Conservation (phyloP, 495 filamentous ascomycete genomes). For the Podospora comata region DNA sequence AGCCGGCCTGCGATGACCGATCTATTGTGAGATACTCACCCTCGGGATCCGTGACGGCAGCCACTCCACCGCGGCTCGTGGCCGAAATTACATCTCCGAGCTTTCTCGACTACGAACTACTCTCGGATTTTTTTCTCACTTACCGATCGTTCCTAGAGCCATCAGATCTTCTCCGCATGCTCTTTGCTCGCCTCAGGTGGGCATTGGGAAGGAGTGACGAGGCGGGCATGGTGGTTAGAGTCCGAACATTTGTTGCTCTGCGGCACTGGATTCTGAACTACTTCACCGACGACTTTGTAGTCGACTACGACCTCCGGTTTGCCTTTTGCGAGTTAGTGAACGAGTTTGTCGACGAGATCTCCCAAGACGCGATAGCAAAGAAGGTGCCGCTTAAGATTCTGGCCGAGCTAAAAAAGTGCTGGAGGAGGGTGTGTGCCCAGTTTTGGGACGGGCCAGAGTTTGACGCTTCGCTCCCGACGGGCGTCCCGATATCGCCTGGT, state of each 20-base stretch:
- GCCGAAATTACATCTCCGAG: constrained; percentile 96
- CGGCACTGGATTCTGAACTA: constrained; percentile 99
- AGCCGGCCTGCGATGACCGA: constrained; percentile 67
- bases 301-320: constrained; percentile 72
- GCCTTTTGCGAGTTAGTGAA: constrained; percentile 84
- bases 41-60: constrained; percentile 73
- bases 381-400: constrained; percentile 87
- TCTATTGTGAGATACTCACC: constrained; percentile 81
- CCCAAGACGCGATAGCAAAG: constrained; percentile 44
- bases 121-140: constrained; percentile 98
- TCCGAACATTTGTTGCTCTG: constrained; percentile 92
- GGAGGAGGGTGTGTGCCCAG: constrained; percentile 82
- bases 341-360: constrained; percentile 59
- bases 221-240: constrained; percentile 83
- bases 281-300: constrained; percentile 91
- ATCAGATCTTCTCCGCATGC: constrained; percentile 70
- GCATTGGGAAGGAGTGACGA: constrained; percentile 78
- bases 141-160: constrained; percentile 81
- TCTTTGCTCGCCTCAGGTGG: constrained; percentile 84
- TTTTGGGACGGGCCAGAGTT: constrained; percentile 78
- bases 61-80: constrained; percentile 86
- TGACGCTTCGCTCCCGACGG: constrained; percentile 53
- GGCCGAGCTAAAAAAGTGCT: constrained; percentile 92
- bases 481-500: constrained; percentile 73
- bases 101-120: constrained; percentile 94